Evolutionary conservation across 2,329 filamentous ascomycete genomes (phyloP), one percentile per base, ranked within the genome.

Genomic region (Colletotrichum godetiae): DNA sequence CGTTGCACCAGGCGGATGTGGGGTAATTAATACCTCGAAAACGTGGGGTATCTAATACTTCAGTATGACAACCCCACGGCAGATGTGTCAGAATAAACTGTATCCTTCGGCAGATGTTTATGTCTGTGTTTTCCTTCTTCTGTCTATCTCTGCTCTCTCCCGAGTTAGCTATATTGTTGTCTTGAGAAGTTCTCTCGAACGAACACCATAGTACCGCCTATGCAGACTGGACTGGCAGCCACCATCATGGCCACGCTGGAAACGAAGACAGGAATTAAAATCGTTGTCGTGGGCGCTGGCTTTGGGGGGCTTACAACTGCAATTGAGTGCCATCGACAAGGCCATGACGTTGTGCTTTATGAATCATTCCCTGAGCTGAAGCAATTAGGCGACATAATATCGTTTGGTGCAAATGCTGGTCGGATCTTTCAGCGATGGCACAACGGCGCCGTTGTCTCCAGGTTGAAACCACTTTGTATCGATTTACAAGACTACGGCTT

Each of bases 221-320:
- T 4, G 12, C 42, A 22, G 15, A 49, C 22, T 22, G 19, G 42
- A 49, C 8, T 22, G 19, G 8, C 7, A 49, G 10, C 19, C 19
- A 49, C 8, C 7, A 49, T 49, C 7, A 49, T 49, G 42, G 19
- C 42, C 19, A 49, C 8, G 42, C 19, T 19, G 19, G 19, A 49
- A 49, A 49, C 42, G 42, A 49, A 49, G 42, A 49, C 42, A n/a
- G 42, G 42, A 22, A 8, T 49, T 19, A 49, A 49, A 22, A 8
- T 49, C 42, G n/a, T 49, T 49, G 42, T 49, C 11, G 42, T 49
- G 11, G 42, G 42, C 19, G 42, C 52, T 13, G 90, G 90, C 24
- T 92, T 92, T 72, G 90, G 89, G 49, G 90, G 90, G 19, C 84
- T 92, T 33, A 89, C 89, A 7, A 88, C 90, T 22, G 90, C 90